phyloP scores from a whole-genome alignment of 163 green algal genomes.

The Scenedesmus sp. region DNA sequence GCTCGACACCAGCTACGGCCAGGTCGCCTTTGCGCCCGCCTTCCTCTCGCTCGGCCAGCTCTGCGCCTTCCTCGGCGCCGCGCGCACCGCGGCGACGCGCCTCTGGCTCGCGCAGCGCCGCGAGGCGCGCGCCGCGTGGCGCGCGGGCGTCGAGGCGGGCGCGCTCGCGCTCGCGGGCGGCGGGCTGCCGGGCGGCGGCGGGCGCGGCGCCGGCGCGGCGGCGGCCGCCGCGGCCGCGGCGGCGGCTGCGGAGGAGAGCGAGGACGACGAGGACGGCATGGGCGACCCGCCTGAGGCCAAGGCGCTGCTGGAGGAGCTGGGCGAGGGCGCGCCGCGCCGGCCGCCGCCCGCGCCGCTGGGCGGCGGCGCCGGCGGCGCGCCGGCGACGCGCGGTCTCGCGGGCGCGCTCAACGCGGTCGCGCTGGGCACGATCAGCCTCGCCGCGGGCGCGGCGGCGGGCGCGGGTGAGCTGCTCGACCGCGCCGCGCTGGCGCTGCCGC shows the following conservation, averaged over 20 bases:
- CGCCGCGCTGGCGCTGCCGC: conserved; percentile 11
- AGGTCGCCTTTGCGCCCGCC: conserved; percentile 30
- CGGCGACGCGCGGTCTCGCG: not conserved
- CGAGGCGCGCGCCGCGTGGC: not conserved
- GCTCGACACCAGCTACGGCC: conserved; percentile 20
- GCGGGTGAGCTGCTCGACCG: conserved; percentile 15
- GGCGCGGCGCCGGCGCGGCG: not conserved
- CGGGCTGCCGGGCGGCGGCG: conserved; percentile 1
- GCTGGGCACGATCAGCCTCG: conserved; percentile 14
- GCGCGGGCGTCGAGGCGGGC: conserved; percentile 11
- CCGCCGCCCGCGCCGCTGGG: not conserved
- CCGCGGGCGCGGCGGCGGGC: not conserved
- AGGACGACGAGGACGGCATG: conserved; percentile 44
- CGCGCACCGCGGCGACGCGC: not conserved
- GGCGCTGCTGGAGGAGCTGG: conserved; percentile 40
- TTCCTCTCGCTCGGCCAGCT: conserved; percentile 36
- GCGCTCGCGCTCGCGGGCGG: conserved; percentile 5
- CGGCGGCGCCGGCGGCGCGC: not conserved
- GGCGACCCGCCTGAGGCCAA: conserved; percentile 40
- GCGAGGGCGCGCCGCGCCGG: not conserved
- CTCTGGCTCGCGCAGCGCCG: conserved; percentile 22
- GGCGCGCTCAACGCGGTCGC: conserved; percentile 27
- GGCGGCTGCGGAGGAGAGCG: conserved; percentile 20
- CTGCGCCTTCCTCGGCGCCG: not conserved
- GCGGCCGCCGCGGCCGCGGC: conserved; percentile 16